phyloP scores from a whole-genome alignment of 2,329 filamentous ascomycete species.

The Pestalotiopsis sp. region DNA sequence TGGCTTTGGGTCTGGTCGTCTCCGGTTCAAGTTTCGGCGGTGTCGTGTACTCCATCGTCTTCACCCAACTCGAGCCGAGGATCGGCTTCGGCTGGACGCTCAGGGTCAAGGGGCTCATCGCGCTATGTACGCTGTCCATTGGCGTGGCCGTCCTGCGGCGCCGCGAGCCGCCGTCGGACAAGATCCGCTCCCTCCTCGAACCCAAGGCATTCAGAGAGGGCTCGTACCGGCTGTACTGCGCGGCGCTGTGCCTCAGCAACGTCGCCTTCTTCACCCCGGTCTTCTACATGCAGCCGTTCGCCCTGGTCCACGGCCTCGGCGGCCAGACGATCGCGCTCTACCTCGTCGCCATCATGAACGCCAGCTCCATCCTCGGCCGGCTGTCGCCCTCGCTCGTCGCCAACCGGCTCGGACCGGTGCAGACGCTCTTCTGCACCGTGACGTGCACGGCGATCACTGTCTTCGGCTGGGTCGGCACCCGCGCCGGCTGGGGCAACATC shows the following conservation, averaged over 20 bases:
- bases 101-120: conserved; percentile 38
- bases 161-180: conserved; percentile 10
- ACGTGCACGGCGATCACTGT: conserved; percentile 35
- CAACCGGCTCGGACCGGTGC: conserved; percentile 42
- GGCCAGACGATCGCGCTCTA: conserved; percentile 41
- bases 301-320: conserved; percentile 36
- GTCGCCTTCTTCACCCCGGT: conserved; percentile 42
- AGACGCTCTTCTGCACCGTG: conserved; percentile 39
- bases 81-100: conserved; percentile 40
- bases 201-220: conserved; percentile 29
- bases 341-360: conserved; percentile 54
- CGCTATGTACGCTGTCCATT: conserved; percentile 33
- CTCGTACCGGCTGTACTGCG: conserved; percentile 29
- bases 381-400: conserved; percentile 49
- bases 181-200: conserved; percentile 30
- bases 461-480: conserved; percentile 45
- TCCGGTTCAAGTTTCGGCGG: conserved; percentile 38
- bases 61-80: conserved; percentile 31
- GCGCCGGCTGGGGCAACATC: conserved; percentile 38
- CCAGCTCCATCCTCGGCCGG: conserved; percentile 50
- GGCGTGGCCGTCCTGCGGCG: conserved; percentile 15
- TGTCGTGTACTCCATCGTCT: conserved; percentile 40
- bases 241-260: conserved; percentile 32
- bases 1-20: conserved; percentile 46
- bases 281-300: conserved; percentile 49